Conservation (phyloP, 805 yeast species). For the Myxozyma neotropica region DNA sequence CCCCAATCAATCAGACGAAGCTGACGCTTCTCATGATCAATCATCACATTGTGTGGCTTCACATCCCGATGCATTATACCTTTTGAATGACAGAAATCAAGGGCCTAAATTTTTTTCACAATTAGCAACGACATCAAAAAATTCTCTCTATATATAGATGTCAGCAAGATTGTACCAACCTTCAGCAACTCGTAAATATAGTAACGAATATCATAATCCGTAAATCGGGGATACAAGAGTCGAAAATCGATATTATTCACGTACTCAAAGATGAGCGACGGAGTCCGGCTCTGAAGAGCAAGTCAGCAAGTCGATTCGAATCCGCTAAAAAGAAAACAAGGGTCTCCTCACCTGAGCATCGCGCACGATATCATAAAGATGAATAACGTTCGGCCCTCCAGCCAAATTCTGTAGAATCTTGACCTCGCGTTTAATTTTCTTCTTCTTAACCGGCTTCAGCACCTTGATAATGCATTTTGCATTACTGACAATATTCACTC, state of each 20-base stretch:
- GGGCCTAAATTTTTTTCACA: constrained; percentile 55
- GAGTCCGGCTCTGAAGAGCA: constrained; percentile 72
- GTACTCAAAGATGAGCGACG: constrained; percentile 83
- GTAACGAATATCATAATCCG: constrained; percentile 73
- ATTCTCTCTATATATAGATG: neutral
- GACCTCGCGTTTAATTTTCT: constrained; percentile 87
- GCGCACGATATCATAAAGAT: constrained; percentile 75
- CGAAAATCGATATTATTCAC: constrained; percentile 84
- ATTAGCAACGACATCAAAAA: neutral
- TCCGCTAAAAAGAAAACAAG: too few species aligned
- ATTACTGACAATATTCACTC: constrained; percentile 66
- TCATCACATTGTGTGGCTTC: constrained; percentile 95
- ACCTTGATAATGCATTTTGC: constrained; percentile 81
- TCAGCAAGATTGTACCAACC: constrained; percentile 9
- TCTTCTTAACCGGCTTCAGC: constrained; percentile 87
- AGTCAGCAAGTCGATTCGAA: too few species aligned
- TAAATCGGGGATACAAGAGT: constrained; percentile 74
- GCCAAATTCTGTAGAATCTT: constrained; percentile 82
- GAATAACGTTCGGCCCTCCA: constrained; percentile 81
- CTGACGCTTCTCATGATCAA: constrained; percentile 70
- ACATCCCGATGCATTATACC: constrained; percentile 97
- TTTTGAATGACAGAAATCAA: constrained; percentile 89
- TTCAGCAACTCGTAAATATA: constrained; percentile 77
- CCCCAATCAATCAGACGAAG: constrained; percentile 94
- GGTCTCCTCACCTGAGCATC: constrained; percentile 65